phyloP scores from a whole-genome alignment of 306 rosid species.

The Gleditsia sinensis region DNA sequence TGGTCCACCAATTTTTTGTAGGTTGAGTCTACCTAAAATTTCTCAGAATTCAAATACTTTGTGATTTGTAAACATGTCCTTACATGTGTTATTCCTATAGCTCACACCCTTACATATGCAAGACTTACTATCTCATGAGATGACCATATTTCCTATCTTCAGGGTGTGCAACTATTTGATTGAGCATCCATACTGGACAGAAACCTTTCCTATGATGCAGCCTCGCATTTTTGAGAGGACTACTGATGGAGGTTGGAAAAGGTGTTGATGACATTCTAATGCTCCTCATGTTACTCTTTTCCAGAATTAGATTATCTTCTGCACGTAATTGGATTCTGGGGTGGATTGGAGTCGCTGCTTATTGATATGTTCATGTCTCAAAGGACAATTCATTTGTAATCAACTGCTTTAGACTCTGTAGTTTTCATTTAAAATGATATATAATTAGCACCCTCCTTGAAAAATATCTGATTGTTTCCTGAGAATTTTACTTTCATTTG shows the following conservation, averaged over 20 bases:
- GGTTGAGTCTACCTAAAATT: no score
- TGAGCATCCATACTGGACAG: constrained; percentile 73
- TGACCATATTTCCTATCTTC: constrained; percentile 21
- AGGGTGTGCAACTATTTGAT: constrained; percentile 75
- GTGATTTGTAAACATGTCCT: no score
- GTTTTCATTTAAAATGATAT: constrained; percentile 4
- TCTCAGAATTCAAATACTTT: no score
- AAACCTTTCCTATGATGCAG: constrained; percentile 64
- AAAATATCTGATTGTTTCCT: not conserved
- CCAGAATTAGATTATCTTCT: constrained; percentile 1
- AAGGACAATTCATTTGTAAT: not conserved
- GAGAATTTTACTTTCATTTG: not conserved
- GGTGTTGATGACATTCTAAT: constrained; percentile 41
- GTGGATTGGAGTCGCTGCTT: not conserved
- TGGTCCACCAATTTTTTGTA: no score
- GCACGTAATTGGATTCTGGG: not conserved
- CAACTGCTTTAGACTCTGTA: not conserved
- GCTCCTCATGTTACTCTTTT: constrained; percentile 6
- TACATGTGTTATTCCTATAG: no score
- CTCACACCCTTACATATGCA: not conserved
- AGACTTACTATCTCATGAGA: not conserved
- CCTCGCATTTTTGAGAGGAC: constrained; percentile 64
- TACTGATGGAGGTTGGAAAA: constrained; percentile 68
- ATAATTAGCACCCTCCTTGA: constrained; percentile 8
- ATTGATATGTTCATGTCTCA: constrained; percentile 7